phyloP scores from a whole-genome alignment of 441 rosid genomes.

The Pelargonium cotyledonis region DNA sequence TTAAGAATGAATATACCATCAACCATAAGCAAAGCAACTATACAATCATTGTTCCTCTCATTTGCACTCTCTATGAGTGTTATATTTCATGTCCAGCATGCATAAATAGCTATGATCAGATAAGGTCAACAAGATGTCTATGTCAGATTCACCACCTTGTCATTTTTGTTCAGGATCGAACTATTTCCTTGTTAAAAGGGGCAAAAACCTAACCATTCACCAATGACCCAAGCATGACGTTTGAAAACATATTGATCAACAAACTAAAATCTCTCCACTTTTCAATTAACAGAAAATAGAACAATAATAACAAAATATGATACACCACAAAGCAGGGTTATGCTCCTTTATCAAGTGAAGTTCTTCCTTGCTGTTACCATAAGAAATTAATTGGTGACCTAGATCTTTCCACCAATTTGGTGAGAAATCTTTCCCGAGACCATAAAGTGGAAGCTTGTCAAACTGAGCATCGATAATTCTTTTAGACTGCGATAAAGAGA shows the following conservation, averaged over 20 bases:
- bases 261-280: constrained; percentile 2
- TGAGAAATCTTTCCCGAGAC: constrained; percentile 40
- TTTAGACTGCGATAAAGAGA: constrained; percentile 29
- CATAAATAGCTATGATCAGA: no score
- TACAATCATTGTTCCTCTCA: not conserved
- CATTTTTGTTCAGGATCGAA: not conserved
- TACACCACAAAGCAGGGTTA: not conserved
- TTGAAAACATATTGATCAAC: not conserved
- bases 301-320: not conserved
- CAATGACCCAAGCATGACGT: not conserved
- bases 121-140: not conserved
- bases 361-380: constrained; percentile 21
- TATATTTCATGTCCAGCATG: not conserved
- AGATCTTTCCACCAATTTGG: constrained; percentile 51
- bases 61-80: not conserved
- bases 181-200: not conserved
- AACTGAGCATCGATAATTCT: constrained; percentile 35
- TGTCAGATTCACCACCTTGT: not conserved
- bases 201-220: constrained; percentile 5
- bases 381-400: constrained; percentile 36
- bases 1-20: no score
- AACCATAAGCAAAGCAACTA: no score
- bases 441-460: constrained; percentile 49
- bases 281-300: not conserved
- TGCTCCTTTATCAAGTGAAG: not conserved